Conservation (phyloP, 2,329 filamentous ascomycete species). For the Talaromyces sp. region DNA sequence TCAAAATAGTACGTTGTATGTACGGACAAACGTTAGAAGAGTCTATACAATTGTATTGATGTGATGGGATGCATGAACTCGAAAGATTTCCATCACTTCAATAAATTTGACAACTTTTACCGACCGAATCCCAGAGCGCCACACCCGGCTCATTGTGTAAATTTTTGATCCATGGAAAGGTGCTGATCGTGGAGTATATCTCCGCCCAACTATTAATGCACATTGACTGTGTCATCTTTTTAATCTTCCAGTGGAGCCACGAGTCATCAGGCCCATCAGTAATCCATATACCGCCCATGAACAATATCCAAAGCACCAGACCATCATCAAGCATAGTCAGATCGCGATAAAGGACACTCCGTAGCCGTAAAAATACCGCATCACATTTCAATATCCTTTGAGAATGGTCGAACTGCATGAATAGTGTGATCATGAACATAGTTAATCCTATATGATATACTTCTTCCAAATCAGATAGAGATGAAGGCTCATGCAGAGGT, state of each 20-base stretch:
- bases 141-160: constrained; percentile 5
- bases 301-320: constrained; percentile 12
- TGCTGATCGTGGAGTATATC: background rate
- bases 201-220: constrained; percentile 4
- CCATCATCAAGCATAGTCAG: constrained; percentile 3
- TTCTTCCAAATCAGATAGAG: background rate
- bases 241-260: constrained; percentile 5
- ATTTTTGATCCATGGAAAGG: constrained; percentile 10
- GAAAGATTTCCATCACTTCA: background rate
- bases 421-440: constrained; percentile 16
- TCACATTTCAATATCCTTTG: constrained; percentile 6
- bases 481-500: background rate
- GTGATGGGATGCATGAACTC: background rate
- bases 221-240: background rate
- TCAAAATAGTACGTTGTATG: background rate
- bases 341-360: background rate
- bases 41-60: background rate
- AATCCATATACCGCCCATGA: constrained; percentile 17
- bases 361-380: background rate
- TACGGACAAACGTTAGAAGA: background rate
- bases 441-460: constrained; percentile 15
- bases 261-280: background rate
- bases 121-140: constrained; percentile 1
- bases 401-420: constrained; percentile 6
- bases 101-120: constrained; percentile 1